A percentile compares a stretch with the other conserved stretches of the same genome.
Evolutionary conservation across 495 filamentous ascomycete genomes (phyloP).

Genomic region (Trichoderma erinaceum): DNA sequence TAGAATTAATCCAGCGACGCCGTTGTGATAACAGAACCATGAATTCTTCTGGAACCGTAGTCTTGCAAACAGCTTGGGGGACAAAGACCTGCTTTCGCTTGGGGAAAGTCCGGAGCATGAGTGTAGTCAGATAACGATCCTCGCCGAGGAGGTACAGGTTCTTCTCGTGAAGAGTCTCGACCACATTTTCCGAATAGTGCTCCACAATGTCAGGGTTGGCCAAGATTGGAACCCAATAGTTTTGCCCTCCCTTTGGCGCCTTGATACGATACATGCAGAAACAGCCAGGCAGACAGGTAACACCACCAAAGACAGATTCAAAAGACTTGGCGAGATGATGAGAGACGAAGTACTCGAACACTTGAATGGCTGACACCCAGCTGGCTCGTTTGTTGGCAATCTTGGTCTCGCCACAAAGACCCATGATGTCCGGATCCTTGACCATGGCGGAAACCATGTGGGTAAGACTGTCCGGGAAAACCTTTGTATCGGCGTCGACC

Average conservation of each 20-base stretch:
- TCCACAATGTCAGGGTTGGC: slow-evolving; percentile 98
- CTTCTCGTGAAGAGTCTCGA: slow-evolving; percentile 99
- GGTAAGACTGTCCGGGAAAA: slow-evolving; percentile 95
- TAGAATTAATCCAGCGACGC: slow-evolving; percentile 98
- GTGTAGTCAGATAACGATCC: slow-evolving; percentile 92
- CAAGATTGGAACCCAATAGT: slow-evolving; percentile 98
- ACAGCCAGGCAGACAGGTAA: slow-evolving; percentile 96
- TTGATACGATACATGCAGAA: slow-evolving; percentile 99
- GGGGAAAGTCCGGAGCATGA: slow-evolving; percentile 98
- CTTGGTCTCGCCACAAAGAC: slow-evolving; percentile 97
- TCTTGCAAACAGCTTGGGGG: slow-evolving; percentile 97
- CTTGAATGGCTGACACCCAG: slow-evolving; percentile 98
- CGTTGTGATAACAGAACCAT: slow-evolving; percentile 89
- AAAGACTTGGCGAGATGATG: slow-evolving; percentile 96
- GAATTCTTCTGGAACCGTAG: slow-evolving; percentile 89
- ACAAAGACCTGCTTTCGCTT: slow-evolving; percentile 99
- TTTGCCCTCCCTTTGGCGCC: slow-evolving; percentile 94
- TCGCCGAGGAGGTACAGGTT: slow-evolving; percentile 92
- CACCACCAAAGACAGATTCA: slow-evolving; percentile 97
- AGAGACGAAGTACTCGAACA: slow-evolving; percentile 99
- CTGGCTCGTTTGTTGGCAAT: slow-evolving; percentile 94
- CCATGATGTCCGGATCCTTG: slow-evolving; percentile 98
- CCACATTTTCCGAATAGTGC: slow-evolving; percentile 98
- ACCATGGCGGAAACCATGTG: slow-evolving; percentile 99
- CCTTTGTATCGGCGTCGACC: slow-evolving; percentile 98